phyloP scores from a whole-genome alignment of 2,329 filamentous ascomycete genomes.

The Calonectria pseudoreteaudii region DNA sequence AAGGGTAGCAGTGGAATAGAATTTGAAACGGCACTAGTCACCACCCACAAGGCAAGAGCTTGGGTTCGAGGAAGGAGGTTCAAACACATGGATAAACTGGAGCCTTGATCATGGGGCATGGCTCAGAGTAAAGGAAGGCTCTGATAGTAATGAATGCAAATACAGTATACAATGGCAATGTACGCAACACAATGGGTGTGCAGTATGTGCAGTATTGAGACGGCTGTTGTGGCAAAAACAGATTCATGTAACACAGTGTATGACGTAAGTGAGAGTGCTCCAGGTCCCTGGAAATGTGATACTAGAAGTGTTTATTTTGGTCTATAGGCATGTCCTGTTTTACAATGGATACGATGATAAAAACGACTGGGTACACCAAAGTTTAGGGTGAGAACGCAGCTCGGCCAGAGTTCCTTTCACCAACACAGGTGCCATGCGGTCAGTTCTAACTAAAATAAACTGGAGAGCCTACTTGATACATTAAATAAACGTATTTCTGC shows the following conservation, averaged over 20 bases:
- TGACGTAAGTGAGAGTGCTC: neutral
- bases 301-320: neutral
- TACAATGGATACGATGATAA: neutral
- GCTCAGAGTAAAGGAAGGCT: neutral
- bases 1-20: neutral
- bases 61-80: neutral
- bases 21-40: neutral
- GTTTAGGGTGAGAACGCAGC: neutral
- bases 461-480: neutral
- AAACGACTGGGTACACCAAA: neutral
- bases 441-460: neutral
- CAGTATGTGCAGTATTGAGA: neutral
- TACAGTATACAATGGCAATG: neutral
- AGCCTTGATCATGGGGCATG: too few relatives aligned
- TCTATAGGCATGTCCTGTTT: neutral
- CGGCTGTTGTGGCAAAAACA: neutral
- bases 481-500: neutral
- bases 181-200: neutral
- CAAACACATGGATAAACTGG: neutral
- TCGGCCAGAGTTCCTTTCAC: accelerated
- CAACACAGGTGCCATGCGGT: neutral
- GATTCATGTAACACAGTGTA: neutral
- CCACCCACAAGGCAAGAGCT: neutral
- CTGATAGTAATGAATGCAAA: neutral
- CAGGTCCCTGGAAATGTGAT: neutral